These are phyloP conservation scores for Sporothrix variecibatus DNA, from an alignment of 2,329 filamentous ascomycete species.

Conservation along the genomic window DNA sequence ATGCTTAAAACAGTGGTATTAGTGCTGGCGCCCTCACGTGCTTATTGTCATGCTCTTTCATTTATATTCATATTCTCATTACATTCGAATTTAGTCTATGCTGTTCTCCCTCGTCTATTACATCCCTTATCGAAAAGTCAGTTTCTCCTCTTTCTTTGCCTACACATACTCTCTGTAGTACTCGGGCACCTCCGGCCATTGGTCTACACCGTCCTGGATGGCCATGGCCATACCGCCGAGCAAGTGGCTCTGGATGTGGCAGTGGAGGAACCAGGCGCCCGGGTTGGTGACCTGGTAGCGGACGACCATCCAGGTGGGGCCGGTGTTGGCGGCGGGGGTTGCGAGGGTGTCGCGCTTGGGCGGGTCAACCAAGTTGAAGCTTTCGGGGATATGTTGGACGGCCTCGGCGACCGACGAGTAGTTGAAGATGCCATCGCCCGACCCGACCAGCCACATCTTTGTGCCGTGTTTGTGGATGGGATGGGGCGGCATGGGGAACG, in stretches of 20 bases:
- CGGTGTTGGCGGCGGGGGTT: constrained; percentile 40
- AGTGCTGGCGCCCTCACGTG: neutral
- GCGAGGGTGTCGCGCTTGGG: constrained; percentile 54
- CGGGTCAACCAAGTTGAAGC: constrained; percentile 60
- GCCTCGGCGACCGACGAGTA: constrained; percentile 58
- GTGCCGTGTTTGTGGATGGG: constrained; percentile 66
- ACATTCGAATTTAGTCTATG: neutral
- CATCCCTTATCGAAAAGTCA: too few relatives aligned
- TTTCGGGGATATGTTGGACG: constrained; percentile 45
- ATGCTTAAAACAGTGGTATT: neutral
- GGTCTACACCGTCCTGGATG: constrained; percentile 51
- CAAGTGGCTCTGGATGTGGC: constrained; percentile 57
- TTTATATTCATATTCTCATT: neutral
- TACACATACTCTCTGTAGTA: constrained; percentile 7
- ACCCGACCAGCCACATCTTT: constrained; percentile 60
- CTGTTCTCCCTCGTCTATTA: neutral
- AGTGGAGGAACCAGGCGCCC: constrained; percentile 57
- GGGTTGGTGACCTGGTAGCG: constrained; percentile 56
- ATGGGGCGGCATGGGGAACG: constrained; percentile 54
- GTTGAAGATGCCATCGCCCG: constrained; percentile 52
- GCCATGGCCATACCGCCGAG: constrained; percentile 57
- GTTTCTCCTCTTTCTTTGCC: neutral
- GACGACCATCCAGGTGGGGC: constrained; percentile 50
- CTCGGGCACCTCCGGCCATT: constrained; percentile 45
- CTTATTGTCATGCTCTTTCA: neutral